Base-by-base conservation (phyloP, 345 rosid species). In the Eucalyptus albens region DNA sequence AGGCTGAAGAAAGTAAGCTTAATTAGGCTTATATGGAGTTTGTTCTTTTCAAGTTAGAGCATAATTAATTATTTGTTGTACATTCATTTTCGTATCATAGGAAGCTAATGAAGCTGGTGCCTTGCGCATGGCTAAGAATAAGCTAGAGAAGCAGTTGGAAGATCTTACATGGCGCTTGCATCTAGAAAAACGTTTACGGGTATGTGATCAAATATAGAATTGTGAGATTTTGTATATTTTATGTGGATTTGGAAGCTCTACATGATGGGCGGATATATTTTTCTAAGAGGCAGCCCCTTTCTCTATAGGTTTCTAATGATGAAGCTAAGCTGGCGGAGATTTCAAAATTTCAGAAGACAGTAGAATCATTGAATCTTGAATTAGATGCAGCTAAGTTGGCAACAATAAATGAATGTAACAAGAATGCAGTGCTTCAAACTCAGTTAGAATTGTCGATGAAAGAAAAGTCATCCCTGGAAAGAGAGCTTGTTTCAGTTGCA, bases 41-140 rank as follows among this genome's bases (percentile, higher is more conserved):
- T 62, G 31, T 87, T 87, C 55, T 87, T 29, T 82, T 56, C 85
- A 40, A 37, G 85, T 21, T 40, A 40, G 55, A 62, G 47, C 56
- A 59, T 60, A 47, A 88, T 69, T 88, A 47, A 81, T 53, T 89
- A 40, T 81, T 62, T 88, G 53, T 27, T 67, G 56, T 87, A 14
- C 33, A 33, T 92, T 72, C 3, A 51, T 83, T 89, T 33, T 69
- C 81, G n/a, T 90, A 88, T 91, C 47, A 87, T 95, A 97, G 98
- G 97, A 93, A 92, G 99, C 99, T 91, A 96, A 95, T 93, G 99
- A 97, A 95, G 88, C 98, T 24, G 99, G 99, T 92, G 99, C 99
- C 50, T 92, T 97, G 93, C 98, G 97, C 49, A 90, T 96, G 92
- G 99, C 99, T 50, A 98, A 98, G 94, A 95, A 72, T 94, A 97